Percentiles rank a stretch among this genome's conserved stretches.
Evolutionary conservation across 2,329 filamentous ascomycete species (phyloP).

Genomic region (Verticillium klebahnii): DNA sequence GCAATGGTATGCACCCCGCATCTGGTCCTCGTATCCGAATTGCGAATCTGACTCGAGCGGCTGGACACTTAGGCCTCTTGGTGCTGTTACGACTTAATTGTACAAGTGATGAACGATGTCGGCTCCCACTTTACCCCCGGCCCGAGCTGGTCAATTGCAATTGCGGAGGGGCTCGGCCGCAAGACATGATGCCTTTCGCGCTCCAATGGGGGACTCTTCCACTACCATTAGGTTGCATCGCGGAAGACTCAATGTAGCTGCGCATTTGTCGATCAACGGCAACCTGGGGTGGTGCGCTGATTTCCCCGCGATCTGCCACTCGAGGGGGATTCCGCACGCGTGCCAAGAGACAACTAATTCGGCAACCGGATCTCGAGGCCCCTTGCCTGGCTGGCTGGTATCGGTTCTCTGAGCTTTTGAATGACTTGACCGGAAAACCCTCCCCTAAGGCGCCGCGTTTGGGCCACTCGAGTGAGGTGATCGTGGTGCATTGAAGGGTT

Average conservation of each 20-base stretch:
- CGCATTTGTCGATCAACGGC: background rate
- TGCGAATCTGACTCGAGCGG: background rate
- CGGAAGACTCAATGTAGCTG: background rate
- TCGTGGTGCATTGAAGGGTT: too few relatives aligned
- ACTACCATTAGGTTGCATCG: background rate
- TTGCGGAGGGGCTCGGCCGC: too few relatives aligned
- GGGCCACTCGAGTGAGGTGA: too few relatives aligned
- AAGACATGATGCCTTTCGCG: background rate
- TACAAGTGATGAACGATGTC: too few relatives aligned
- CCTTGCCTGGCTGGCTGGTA: background rate
- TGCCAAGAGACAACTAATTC: too few relatives aligned
- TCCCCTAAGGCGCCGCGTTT: too few relatives aligned
- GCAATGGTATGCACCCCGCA: background rate
- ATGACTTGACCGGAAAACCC: too few relatives aligned
- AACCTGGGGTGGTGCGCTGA: background rate
- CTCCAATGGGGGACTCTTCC: background rate
- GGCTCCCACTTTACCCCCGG: too few relatives aligned
- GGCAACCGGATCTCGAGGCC: background rate
- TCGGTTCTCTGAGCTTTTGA: too few relatives aligned
- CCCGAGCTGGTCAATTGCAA: too few relatives aligned
- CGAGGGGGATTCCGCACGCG: background rate
- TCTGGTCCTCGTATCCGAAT: background rate
- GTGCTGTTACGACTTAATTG: background rate
- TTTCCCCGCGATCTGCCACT: background rate
- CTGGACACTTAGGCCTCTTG: background rate